Percentiles rank a stretch among this genome's conserved stretches.
These are phyloP conservation scores for Cutaneotrichosporon cavernicola DNA, from an alignment of 1,284 basidiomycete species.

Conservation along the genomic window DNA sequence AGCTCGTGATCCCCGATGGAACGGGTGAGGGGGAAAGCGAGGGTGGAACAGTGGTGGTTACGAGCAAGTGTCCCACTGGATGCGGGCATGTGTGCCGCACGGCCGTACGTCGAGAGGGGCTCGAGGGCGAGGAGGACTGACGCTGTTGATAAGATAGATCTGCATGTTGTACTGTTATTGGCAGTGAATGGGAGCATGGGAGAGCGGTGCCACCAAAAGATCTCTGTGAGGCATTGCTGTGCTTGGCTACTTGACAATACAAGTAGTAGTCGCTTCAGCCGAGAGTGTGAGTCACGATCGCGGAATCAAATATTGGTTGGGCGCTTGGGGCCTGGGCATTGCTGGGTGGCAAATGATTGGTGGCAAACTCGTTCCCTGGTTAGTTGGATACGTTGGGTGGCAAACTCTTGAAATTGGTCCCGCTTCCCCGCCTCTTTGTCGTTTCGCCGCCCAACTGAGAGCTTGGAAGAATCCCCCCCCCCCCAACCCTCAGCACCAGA, in stretches of 20 bases:
- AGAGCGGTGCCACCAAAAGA: background rate
- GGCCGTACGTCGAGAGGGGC: background rate
- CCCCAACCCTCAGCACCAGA: background rate
- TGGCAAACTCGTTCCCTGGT: background rate
- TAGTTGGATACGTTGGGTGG: background rate
- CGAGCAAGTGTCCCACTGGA: slow-evolving; percentile 40
- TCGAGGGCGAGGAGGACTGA: background rate
- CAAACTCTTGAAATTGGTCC: background rate
- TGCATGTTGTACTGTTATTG: slow-evolving; percentile 3
- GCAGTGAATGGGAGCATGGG: background rate
- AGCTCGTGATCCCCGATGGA: slow-evolving; percentile 1
- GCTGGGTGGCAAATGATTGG: slow-evolving; percentile 8
- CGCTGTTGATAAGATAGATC: background rate
- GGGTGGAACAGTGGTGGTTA: slow-evolving; percentile 21
- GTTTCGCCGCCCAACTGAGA: slow-evolving; percentile 8
- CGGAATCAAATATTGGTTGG: slow-evolving; percentile 1
- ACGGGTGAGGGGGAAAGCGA: background rate
- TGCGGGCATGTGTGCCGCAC: slow-evolving; percentile 46
- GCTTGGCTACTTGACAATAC: no score
- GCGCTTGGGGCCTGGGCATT: no score
- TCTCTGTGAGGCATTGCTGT: background rate
- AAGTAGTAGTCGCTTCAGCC: no score
- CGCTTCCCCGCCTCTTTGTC: slow-evolving; percentile 4
- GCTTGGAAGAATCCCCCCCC: background rate
- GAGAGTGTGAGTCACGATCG: background rate